Conservation (phyloP, 257 asterid species). For the Plantago major region DNA sequence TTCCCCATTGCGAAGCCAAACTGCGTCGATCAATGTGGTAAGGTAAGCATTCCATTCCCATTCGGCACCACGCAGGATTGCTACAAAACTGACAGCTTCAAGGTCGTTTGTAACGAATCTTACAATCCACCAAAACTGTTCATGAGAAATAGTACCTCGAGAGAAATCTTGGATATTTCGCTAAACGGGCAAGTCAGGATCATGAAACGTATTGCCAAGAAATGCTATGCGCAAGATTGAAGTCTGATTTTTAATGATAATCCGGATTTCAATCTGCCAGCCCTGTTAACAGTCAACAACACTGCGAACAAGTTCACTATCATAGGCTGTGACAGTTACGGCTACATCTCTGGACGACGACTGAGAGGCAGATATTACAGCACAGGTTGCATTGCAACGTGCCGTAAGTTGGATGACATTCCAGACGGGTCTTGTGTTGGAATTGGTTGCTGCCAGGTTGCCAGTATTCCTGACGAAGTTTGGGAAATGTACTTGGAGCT, state of each 20-base stretch:
- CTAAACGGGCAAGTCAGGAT: constrained; percentile 19
- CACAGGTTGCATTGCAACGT: constrained; percentile 1
- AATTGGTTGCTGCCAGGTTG: constrained; percentile 34
- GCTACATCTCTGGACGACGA: not conserved
- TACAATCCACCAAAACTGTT: constrained; percentile 27
- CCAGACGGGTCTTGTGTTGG: constrained; percentile 24
- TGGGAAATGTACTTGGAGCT: constrained; percentile 5
- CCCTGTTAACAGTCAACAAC: constrained; percentile 15
- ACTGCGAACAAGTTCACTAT: constrained; percentile 23
- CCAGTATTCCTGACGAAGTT: constrained; percentile 21
- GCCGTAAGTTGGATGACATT: not conserved
- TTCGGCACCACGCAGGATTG: constrained; percentile 7
- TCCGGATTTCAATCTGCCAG: not conserved
- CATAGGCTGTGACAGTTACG: constrained; percentile 32
- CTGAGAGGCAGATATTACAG: not conserved
- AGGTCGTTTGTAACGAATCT: constrained; percentile 24
- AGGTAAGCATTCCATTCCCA: constrained; percentile 5
- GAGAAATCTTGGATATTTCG: constrained; percentile 17
- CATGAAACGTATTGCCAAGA: constrained; percentile 16
- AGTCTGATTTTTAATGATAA: not conserved
- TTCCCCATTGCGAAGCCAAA: not conserved
- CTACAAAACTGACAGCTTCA: constrained; percentile 19
- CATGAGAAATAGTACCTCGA: constrained; percentile 2
- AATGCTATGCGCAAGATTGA: constrained; percentile 20
- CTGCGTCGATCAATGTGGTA: not conserved